Conservation (phyloP, 371 early-diverging fungal genomes). For the Mucor racemosus region DNA sequence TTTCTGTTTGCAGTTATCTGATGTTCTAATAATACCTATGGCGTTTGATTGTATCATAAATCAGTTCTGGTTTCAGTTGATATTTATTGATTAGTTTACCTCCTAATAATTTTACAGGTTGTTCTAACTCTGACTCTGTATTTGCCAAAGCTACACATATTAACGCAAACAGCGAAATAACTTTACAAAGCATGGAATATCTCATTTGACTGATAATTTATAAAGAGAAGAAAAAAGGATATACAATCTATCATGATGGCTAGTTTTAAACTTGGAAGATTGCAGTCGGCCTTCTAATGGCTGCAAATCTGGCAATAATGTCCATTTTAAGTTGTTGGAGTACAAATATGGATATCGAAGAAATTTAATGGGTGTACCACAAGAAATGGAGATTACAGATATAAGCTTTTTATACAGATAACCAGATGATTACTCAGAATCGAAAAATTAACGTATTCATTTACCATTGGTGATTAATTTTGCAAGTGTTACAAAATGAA, state of each 20-base stretch:
- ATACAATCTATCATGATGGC: not conserved
- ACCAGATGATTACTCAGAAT: not conserved
- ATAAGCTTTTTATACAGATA: not conserved
- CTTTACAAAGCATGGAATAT: not conserved
- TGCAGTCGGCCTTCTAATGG: not conserved
- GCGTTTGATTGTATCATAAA: not conserved
- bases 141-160: constrained; percentile 8
- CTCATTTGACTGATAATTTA: not conserved
- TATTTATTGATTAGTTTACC: constrained; percentile 23
- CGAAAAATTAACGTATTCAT: not conserved
- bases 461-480: not conserved
- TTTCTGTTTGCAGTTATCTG: constrained; percentile 32
- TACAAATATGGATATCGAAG: not conserved
- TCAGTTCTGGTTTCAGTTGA: not conserved
- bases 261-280: too few relatives aligned
- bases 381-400: not conserved
- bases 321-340: constrained; percentile 18
- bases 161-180: not conserved
- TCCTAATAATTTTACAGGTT: constrained; percentile 36
- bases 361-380: not conserved
- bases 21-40: constrained; percentile 24
- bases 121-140: constrained; percentile 20
- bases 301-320: constrained; percentile 20
- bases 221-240: constrained; percentile 13
- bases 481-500: too few relatives aligned